phyloP scores from a whole-genome alignment of 352 stramenopile genomes.

The Phytopythium montanum region DNA sequence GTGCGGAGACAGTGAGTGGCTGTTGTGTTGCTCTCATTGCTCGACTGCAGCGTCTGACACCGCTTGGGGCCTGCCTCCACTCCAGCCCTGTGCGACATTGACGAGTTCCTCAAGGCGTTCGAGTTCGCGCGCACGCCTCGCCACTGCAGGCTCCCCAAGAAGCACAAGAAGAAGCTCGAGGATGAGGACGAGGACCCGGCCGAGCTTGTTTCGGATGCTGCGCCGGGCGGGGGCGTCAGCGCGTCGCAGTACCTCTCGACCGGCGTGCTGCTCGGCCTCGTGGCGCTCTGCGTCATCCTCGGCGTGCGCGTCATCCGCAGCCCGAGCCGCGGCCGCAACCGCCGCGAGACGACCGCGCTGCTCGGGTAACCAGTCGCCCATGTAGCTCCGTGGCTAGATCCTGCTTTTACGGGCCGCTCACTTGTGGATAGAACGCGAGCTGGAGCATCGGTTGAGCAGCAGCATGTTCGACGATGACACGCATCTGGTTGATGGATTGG shows the following conservation, averaged over 20 bases:
- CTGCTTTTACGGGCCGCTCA: not conserved
- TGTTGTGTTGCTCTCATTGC: not conserved
- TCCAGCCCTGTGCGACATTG: slow-evolving; percentile 53
- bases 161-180: slow-evolving; percentile 20
- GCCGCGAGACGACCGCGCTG: slow-evolving; percentile 24
- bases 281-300: slow-evolving; percentile 45
- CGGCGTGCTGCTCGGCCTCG: slow-evolving; percentile 53
- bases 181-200: slow-evolving; percentile 20
- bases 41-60: slow-evolving; percentile 12
- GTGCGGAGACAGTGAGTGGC: slow-evolving; percentile 64
- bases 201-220: slow-evolving; percentile 19
- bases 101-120: slow-evolving; percentile 53
- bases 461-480: no score
- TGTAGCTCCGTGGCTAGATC: not conserved
- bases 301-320: slow-evolving; percentile 33
- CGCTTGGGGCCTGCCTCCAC: not conserved
- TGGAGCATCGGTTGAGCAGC: no score
- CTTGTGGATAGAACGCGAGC: not conserved
- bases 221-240: slow-evolving; percentile 8
- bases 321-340: slow-evolving; percentile 15
- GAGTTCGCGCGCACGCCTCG: slow-evolving; percentile 52
- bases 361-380: slow-evolving; percentile 18
- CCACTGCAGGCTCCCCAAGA: slow-evolving; percentile 42
- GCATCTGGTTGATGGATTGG: no score
- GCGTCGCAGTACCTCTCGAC: slow-evolving; percentile 47